A percentile compares a stretch with the other conserved stretches of the same genome.
phyloP scores from a whole-genome alignment of 2,329 filamentous ascomycete species.

The Penicillium oxalicum region DNA sequence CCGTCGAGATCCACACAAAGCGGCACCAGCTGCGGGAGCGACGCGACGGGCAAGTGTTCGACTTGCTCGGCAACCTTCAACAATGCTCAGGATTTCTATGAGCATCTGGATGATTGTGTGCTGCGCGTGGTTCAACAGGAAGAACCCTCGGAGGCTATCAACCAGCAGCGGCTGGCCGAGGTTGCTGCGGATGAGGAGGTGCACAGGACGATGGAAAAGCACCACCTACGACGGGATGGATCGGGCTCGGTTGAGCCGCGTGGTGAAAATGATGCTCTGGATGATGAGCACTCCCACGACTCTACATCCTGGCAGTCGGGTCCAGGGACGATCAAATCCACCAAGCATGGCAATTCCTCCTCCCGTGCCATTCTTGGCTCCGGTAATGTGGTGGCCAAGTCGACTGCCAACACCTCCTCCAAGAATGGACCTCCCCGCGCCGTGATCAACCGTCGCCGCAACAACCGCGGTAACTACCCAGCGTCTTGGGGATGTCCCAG shows the following conservation, averaged over 20 bases:
- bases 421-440: conserved; percentile 64
- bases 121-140: conserved; percentile 57
- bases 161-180: conserved; percentile 50
- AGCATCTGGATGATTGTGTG: conserved; percentile 75
- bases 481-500: conserved; percentile 87
- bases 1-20: conserved; percentile 51
- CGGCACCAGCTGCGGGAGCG: conserved; percentile 63
- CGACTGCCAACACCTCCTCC: conserved; percentile 55
- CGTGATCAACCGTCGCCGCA: conserved; percentile 63
- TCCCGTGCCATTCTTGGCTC: conserved; percentile 47
- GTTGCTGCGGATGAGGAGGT: conserved; percentile 56
- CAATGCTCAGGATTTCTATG: conserved; percentile 93
- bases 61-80: conserved; percentile 81
- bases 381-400: conserved; percentile 42
- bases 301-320: conserved; percentile 40
- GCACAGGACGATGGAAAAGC: conserved; percentile 53
- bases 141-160: conserved; percentile 53
- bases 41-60: conserved; percentile 81
- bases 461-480: conserved; percentile 90
- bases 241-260: conserved; percentile 48
- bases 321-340: conserved; percentile 43
- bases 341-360: conserved; percentile 48
- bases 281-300: conserved; percentile 51
- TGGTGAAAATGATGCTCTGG: conserved; percentile 49
- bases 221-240: conserved; percentile 45